Percentiles rank a stretch among this genome's conserved stretches.
Evolutionary conservation across 352 stramenopile genomes (phyloP).

Genomic region (Elongisporangium prolatum): DNA sequence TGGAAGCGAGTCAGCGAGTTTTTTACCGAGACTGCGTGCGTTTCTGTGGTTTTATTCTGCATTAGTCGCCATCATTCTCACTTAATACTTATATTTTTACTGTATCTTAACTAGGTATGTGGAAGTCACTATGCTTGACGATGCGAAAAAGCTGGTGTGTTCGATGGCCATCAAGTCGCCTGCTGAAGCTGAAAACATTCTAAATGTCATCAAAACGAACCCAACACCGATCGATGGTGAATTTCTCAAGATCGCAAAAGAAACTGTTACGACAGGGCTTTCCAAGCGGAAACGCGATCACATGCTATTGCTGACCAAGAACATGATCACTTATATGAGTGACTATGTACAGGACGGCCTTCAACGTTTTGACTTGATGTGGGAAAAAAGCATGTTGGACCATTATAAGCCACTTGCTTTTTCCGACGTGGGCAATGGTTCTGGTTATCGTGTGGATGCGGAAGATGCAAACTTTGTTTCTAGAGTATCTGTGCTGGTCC

Average conservation of each 20-base stretch:
- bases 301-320: slow-evolving; percentile 72
- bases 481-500: slow-evolving; percentile 71
- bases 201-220: slow-evolving; percentile 49
- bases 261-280: slow-evolving; percentile 58
- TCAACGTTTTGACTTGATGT: slow-evolving; percentile 79
- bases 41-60: slow-evolving; percentile 1
- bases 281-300: slow-evolving; percentile 67
- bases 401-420: slow-evolving; percentile 78
- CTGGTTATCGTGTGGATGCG: slow-evolving; percentile 65
- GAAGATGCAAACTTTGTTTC: slow-evolving; percentile 51
- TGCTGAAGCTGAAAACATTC: slow-evolving; percentile 70
- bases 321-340: slow-evolving; percentile 83
- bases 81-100: background rate
- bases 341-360: slow-evolving; percentile 80
- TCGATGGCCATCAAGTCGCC: slow-evolving; percentile 80
- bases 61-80: background rate
- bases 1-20: slow-evolving; percentile 85
- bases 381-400: slow-evolving; percentile 79
- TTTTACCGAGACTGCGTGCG: slow-evolving; percentile 77
- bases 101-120: slow-evolving; percentile 29
- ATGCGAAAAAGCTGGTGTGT: slow-evolving; percentile 77
- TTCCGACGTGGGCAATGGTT: slow-evolving; percentile 59
- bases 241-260: slow-evolving; percentile 68
- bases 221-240: slow-evolving; percentile 39
- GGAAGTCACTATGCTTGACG: slow-evolving; percentile 82